A percentile compares a stretch with the other conserved stretches of the same genome.
Evolutionary conservation across 2,329 filamentous ascomycete species (phyloP).

Genomic region (Penicillium sp.): DNA sequence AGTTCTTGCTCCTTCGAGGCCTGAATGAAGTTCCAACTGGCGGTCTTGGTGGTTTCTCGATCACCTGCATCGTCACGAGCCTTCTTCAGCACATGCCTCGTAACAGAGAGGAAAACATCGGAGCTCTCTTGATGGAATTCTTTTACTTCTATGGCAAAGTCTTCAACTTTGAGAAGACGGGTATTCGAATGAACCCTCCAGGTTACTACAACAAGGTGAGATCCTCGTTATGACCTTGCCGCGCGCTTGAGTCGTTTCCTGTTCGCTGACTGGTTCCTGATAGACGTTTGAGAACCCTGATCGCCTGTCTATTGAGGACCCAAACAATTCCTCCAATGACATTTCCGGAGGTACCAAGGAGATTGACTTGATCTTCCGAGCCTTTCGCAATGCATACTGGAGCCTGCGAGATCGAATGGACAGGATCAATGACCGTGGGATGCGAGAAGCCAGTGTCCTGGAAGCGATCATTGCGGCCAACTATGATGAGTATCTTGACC

Average conservation of each 20-base stretch:
- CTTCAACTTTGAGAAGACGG: slow-evolving; percentile 64
- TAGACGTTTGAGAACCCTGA: slow-evolving; percentile 51
- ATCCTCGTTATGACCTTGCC: neutral
- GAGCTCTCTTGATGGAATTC: slow-evolving; percentile 78
- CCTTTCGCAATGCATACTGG: slow-evolving; percentile 61
- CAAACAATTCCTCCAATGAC: slow-evolving; percentile 78
- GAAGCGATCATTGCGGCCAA: slow-evolving; percentile 68
- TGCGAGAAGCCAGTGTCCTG: slow-evolving; percentile 54
- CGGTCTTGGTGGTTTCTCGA: slow-evolving; percentile 86
- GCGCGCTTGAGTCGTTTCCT: too few relatives aligned
- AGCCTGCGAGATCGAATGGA: slow-evolving; percentile 54
- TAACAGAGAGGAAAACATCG: slow-evolving; percentile 65
- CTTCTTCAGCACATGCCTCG: slow-evolving; percentile 75
- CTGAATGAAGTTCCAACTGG: slow-evolving; percentile 88
- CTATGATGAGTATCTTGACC: slow-evolving; percentile 66
- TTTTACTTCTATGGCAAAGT: slow-evolving; percentile 81
- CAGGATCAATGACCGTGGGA: slow-evolving; percentile 16
- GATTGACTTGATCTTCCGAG: slow-evolving; percentile 59
- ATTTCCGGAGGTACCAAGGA: slow-evolving; percentile 80
- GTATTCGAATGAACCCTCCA: slow-evolving; percentile 70
- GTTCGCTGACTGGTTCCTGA: slow-evolving; percentile 22
- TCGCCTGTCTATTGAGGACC: slow-evolving; percentile 83
- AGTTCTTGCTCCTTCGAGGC: slow-evolving; percentile 81
- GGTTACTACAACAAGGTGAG: slow-evolving; percentile 69
- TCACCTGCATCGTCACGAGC: slow-evolving; percentile 88